Percentiles rank a stretch among this genome's conserved stretches.
Evolutionary conservation across 2,329 filamentous ascomycete species (phyloP).

Genomic region (Penicillium oxalicum): DNA sequence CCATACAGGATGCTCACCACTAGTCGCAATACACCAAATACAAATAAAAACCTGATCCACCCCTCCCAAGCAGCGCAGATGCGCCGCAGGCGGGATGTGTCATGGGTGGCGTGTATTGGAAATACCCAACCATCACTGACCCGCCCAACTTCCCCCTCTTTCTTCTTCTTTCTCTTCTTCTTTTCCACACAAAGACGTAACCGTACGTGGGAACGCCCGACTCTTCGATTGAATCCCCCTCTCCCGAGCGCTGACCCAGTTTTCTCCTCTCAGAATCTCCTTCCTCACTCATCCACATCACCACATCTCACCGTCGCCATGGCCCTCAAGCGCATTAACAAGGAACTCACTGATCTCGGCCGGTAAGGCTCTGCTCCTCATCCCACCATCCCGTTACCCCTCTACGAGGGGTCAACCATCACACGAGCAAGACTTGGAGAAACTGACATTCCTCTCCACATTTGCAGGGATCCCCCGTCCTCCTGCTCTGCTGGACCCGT

Average conservation of each 20-base stretch:
- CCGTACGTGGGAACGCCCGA: slow-evolving; percentile 15
- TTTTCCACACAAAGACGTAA: slow-evolving; percentile 28
- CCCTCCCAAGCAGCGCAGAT: background rate
- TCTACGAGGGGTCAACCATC: background rate
- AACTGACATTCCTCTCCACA: slow-evolving; percentile 11
- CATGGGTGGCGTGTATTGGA: slow-evolving; percentile 20
- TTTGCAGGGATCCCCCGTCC: slow-evolving; percentile 82
- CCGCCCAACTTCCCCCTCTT: slow-evolving; percentile 20
- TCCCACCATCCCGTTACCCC: slow-evolving; percentile 2
- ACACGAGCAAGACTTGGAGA: slow-evolving; percentile 7
- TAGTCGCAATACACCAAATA: background rate
- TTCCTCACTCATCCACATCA: slow-evolving; percentile 4
- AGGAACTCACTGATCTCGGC: slow-evolving; percentile 49
- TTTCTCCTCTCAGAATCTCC: slow-evolving; percentile 6
- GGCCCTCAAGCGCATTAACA: slow-evolving; percentile 51
- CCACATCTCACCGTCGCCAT: slow-evolving; percentile 27
- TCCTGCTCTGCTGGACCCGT: slow-evolving; percentile 97
- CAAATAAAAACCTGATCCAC: background rate
- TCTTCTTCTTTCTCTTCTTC: slow-evolving; percentile 26
- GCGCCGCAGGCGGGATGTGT: slow-evolving; percentile 11
- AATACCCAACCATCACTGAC: slow-evolving; percentile 11
- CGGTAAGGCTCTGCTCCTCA: slow-evolving; percentile 36
- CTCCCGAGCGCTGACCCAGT: slow-evolving; percentile 1
- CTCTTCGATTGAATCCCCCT: background rate
- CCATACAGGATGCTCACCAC: background rate